A percentile compares a stretch with the other conserved stretches of the same genome.
Conservation (phyloP, 2,329 filamentous ascomycete species). For the Alternaria angustiovoidea region DNA sequence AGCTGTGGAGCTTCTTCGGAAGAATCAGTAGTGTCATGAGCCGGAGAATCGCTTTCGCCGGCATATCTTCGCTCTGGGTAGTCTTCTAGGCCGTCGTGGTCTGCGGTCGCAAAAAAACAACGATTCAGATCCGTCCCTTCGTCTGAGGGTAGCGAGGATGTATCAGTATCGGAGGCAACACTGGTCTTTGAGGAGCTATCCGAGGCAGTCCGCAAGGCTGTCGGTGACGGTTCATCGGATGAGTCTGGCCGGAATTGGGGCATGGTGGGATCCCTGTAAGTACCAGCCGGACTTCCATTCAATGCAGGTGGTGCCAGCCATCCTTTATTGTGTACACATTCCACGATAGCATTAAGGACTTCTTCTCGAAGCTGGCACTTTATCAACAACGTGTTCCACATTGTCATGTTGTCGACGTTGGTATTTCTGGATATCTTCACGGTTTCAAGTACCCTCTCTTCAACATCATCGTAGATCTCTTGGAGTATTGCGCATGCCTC, state of each 20-base stretch:
- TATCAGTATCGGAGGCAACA: constrained; percentile 11
- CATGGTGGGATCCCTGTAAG: constrained; percentile 66
- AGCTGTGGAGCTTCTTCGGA: background rate
- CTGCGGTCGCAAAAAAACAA: constrained; percentile 5
- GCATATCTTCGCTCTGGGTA: background rate
- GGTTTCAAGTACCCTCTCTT: constrained; percentile 23
- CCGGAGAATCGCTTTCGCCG: background rate
- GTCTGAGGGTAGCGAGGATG: constrained; percentile 1
- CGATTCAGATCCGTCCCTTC: background rate
- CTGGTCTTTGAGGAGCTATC: background rate
- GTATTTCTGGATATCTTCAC: constrained; percentile 18
- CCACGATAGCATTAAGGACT: constrained; percentile 23
- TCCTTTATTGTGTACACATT: constrained; percentile 19
- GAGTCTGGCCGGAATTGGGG: constrained; percentile 73
- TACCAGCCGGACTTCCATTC: background rate
- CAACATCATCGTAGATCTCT: constrained; percentile 23
- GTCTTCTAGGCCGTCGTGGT: constrained; percentile 8
- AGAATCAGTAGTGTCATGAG: background rate
- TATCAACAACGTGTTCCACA: constrained; percentile 39
- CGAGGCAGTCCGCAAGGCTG: constrained; percentile 1
- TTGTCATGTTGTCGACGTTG: constrained; percentile 18
- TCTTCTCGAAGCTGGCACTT: constrained; percentile 33
- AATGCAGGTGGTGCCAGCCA: constrained; percentile 23
- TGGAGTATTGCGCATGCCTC: constrained; percentile 16
- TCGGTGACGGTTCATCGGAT: constrained; percentile 9